Evolutionary conservation across 495 filamentous ascomycete species (phyloP), one percentile per base, ranked within the genome.

Genomic region (Aspergillus biplanus): DNA sequence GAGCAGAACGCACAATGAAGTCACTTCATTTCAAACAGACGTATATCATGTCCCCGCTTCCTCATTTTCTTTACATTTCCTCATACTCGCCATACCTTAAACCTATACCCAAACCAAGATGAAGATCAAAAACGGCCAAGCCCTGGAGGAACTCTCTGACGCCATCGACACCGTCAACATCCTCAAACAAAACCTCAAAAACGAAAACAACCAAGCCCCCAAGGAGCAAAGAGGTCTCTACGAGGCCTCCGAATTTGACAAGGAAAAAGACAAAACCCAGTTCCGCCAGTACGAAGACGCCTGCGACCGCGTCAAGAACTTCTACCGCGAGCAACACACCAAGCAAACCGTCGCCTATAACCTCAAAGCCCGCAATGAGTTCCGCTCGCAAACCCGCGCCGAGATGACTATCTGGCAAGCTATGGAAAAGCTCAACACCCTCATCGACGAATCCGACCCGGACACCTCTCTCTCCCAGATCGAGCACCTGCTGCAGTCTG

Each of bases 271-370:
- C 82, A 94, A 94, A 75, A 83, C 87, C 11, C 77, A 87, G 63
- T 96, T 96, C 78, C 84, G 89, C 32, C 89, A 91, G 68, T 95
- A 92, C 78, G 85, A 89, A 55, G 83, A 86, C 31, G 90, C 91
- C 63, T 92, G 89, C 74, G 87, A 90, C 75, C 83, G 90, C 31
- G 90, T 95, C 68, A 90, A 90, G 76, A 81, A 80, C 80, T 95
- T 95, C 78, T 95, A 95, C 82, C 80, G 81, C 34, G 90, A 93
- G 72, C 91, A 93, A 67, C 91, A 95, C 76, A 83, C 83, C 73
- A 92, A 91, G 78, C 91, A 95, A 69, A 95, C 90, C 0, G 88
- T 93, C 0, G 89, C 90, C 13, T 92, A 92, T 83, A 93, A 93
- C 78, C 83, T 93, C 16, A 85, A 88, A 59, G 84, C 90, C 6